phyloP scores from a whole-genome alignment of 2,329 filamentous ascomycete genomes.

The Madurella mycetomatis region DNA sequence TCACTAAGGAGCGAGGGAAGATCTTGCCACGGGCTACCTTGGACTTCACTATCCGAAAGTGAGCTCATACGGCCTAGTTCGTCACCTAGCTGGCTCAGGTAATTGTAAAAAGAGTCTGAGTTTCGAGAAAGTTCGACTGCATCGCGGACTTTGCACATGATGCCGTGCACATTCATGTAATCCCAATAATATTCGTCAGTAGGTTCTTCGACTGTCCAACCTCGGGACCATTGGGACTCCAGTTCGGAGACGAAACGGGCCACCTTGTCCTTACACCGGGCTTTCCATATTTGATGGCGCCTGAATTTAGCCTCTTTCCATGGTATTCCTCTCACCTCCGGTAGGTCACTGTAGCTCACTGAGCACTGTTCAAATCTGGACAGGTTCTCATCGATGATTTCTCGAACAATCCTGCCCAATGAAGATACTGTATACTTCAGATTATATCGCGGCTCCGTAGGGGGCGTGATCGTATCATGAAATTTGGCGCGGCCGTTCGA shows the following conservation, averaged over 20 bases:
- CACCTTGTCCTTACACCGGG: not conserved
- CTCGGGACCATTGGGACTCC: not conserved
- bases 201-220: slow-evolving; percentile 9
- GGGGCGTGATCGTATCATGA: slow-evolving; percentile 1
- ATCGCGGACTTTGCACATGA: slow-evolving; percentile 3
- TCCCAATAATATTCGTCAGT: not conserved
- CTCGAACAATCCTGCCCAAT: not conserved
- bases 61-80: not conserved
- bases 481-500: not conserved
- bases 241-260: not conserved
- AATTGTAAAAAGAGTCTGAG: slow-evolving; percentile 6
- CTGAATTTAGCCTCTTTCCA: not conserved
- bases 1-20: no score
- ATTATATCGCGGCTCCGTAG: slow-evolving; percentile 4
- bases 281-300: slow-evolving; percentile 1
- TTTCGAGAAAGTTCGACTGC: slow-evolving; percentile 6
- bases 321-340: not conserved
- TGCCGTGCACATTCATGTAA: slow-evolving; percentile 6
- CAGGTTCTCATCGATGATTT: not conserved
- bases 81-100: slow-evolving; percentile 1
- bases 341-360: not conserved
- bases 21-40: no score
- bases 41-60: not conserved
- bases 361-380: not conserved
- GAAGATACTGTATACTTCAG: not conserved